phyloP scores from a whole-genome alignment of 225 moss, liverwort and hornwort species.

The Marchantia polymorpha region DNA sequence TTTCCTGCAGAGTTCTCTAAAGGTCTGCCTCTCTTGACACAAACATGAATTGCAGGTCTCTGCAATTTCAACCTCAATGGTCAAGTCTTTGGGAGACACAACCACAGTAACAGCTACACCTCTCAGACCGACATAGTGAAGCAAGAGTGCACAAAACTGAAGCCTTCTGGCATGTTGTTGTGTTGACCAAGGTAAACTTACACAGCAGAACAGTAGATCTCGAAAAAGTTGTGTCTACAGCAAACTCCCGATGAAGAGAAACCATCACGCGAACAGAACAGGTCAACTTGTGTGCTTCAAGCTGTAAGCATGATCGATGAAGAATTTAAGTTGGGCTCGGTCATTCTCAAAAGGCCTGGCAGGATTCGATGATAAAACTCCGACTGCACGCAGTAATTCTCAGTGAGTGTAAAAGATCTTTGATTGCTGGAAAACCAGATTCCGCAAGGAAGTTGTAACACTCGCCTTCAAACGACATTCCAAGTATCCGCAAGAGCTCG shows the following conservation, averaged over 20 bases:
- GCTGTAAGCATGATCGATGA: background rate
- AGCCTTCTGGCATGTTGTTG: background rate
- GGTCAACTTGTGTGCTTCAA: background rate
- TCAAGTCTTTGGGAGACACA: background rate
- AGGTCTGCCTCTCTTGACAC: background rate
- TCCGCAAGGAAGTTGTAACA: background rate
- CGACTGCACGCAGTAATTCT: background rate
- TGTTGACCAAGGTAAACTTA: background rate
- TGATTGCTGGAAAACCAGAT: background rate
- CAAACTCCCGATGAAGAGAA: background rate
- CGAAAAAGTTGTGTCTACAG: background rate
- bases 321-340: background rate
- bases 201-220: background rate
- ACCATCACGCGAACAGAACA: background rate
- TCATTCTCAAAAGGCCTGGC: background rate
- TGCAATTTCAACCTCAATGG: background rate
- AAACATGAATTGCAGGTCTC: background rate
- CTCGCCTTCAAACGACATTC: constrained; percentile 52
- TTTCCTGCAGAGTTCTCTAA: background rate
- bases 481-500: constrained; percentile 81
- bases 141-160: background rate
- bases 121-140: background rate
- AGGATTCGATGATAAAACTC: background rate
- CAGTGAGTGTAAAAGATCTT: background rate
- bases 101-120: background rate